Percentiles rank a stretch among this genome's conserved stretches.
phyloP scores from a whole-genome alignment of 495 filamentous ascomycete genomes.

The Xylaria curta region DNA sequence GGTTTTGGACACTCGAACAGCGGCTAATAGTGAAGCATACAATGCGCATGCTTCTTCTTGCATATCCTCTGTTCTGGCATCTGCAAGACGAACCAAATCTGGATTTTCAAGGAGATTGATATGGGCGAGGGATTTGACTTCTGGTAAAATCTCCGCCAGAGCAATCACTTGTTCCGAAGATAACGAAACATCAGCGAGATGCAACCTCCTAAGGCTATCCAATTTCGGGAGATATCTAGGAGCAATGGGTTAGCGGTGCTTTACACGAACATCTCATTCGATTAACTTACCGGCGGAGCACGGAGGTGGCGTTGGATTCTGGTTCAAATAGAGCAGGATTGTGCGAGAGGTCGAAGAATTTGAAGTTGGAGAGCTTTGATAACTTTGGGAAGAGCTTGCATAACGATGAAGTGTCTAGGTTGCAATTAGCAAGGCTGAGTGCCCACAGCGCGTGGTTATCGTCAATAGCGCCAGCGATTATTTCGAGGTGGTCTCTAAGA shows the following conservation, averaged over 20 bases:
- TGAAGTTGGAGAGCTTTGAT: slow-evolving; percentile 72
- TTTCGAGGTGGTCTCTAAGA: slow-evolving; percentile 67
- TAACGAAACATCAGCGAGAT: slow-evolving; percentile 86
- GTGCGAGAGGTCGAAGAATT: slow-evolving; percentile 89
- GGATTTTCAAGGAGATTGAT: slow-evolving; percentile 88
- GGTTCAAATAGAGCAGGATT: slow-evolving; percentile 81
- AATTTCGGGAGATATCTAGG: slow-evolving; percentile 79
- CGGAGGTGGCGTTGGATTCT: slow-evolving; percentile 73
- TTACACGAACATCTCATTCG: background rate
- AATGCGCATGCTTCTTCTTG: slow-evolving; percentile 95
- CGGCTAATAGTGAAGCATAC: slow-evolving; percentile 89
- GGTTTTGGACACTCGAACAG: slow-evolving; percentile 80
- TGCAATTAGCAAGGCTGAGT: slow-evolving; percentile 86
- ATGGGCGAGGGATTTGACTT: slow-evolving; percentile 82
- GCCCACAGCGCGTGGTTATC: slow-evolving; percentile 72
- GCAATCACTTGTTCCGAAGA: slow-evolving; percentile 87
- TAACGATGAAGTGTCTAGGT: slow-evolving; percentile 72
- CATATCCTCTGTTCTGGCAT: slow-evolving; percentile 69
- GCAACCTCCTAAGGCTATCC: slow-evolving; percentile 79
- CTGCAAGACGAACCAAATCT: slow-evolving; percentile 67
- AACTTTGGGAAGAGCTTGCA: slow-evolving; percentile 79
- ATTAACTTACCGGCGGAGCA: slow-evolving; percentile 68
- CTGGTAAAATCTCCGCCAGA: slow-evolving; percentile 86
- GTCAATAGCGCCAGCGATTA: slow-evolving; percentile 69
- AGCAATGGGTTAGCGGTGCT: slow-evolving; percentile 27